These are phyloP conservation scores for Turnera subulata DNA, from an alignment of 345 rosid species.

Conservation along the genomic window DNA sequence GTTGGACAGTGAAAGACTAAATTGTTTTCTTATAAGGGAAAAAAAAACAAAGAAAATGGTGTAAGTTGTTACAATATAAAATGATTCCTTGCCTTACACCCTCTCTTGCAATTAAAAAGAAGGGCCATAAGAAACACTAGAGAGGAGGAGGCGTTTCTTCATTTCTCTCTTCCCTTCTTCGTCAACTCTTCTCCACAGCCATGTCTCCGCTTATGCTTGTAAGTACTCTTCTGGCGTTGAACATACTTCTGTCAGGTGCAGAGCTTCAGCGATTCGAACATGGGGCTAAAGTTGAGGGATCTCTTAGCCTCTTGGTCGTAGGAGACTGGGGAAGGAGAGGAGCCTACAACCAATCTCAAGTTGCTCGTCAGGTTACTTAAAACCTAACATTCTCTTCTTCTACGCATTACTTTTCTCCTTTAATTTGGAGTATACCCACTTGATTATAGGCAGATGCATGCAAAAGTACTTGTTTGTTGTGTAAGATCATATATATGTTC, in stretches of 20 bases:
- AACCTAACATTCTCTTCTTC: not conserved
- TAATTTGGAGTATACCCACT: too few species aligned
- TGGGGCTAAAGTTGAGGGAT: constrained; percentile 9
- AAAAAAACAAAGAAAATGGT: too few species aligned
- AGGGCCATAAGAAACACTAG: too few species aligned
- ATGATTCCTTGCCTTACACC: too few species aligned
- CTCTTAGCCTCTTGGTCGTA: constrained; percentile 19
- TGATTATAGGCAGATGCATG: not conserved
- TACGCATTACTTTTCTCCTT: not conserved
- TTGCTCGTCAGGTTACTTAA: constrained; percentile 20
- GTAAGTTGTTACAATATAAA: too few species aligned
- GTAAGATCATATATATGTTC: too few species aligned
- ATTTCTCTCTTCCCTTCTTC: not conserved
- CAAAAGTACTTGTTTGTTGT: too few species aligned
- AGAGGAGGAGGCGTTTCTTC: too few species aligned
- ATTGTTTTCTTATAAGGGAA: too few species aligned
- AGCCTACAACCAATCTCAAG: constrained; percentile 19
- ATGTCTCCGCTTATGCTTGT: constrained; percentile 2
- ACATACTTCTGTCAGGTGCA: not conserved
- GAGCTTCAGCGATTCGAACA: constrained; percentile 15
- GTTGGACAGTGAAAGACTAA: too few species aligned
- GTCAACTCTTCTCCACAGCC: not conserved
- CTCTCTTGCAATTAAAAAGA: too few species aligned
- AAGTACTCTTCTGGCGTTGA: not conserved
- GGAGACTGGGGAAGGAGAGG: constrained; percentile 30